Conservation (phyloP, 495 filamentous ascomycete genomes). For the Xylaria nigripes region DNA sequence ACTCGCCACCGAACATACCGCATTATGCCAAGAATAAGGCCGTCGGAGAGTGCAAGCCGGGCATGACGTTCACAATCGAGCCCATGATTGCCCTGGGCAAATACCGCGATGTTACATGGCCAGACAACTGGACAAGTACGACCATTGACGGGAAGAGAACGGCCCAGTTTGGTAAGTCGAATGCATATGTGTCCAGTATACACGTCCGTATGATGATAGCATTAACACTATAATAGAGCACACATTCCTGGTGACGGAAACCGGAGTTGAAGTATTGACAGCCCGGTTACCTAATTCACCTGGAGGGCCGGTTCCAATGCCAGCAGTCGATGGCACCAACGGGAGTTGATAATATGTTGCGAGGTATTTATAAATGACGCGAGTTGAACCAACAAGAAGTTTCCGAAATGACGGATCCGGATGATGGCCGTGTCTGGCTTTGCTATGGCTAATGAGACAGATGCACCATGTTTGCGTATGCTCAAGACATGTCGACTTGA, state of each 20-base stretch:
- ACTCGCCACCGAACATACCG: slow-evolving; percentile 74
- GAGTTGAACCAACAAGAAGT: not conserved
- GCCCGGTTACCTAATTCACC: slow-evolving; percentile 74
- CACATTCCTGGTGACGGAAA: slow-evolving; percentile 86
- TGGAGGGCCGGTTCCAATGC: slow-evolving; percentile 73
- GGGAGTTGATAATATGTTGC: not conserved
- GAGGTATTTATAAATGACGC: not conserved
- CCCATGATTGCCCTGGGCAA: slow-evolving; percentile 84
- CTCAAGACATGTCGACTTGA: not conserved
- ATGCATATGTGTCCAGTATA: not conserved
- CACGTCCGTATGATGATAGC: not conserved
- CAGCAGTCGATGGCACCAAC: slow-evolving; percentile 15
- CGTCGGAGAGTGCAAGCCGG: slow-evolving; percentile 73
- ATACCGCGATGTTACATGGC: slow-evolving; percentile 76
- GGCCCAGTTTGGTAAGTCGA: slow-evolving; percentile 63
- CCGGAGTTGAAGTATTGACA: slow-evolving; percentile 88
- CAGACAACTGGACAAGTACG: slow-evolving; percentile 83
- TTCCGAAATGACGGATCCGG: not conserved
- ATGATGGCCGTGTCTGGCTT: not conserved
- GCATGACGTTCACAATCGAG: slow-evolving; percentile 92
- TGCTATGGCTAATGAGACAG: slow-evolving; percentile 1
- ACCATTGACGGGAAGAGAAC: slow-evolving; percentile 75
- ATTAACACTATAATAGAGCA: slow-evolving; percentile 53
- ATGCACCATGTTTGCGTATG: not conserved
- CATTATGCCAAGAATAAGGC: slow-evolving; percentile 92